Evolutionary conservation across 208 protist species (phyloP).

Genomic region (Leishmania lainsoni): DNA sequence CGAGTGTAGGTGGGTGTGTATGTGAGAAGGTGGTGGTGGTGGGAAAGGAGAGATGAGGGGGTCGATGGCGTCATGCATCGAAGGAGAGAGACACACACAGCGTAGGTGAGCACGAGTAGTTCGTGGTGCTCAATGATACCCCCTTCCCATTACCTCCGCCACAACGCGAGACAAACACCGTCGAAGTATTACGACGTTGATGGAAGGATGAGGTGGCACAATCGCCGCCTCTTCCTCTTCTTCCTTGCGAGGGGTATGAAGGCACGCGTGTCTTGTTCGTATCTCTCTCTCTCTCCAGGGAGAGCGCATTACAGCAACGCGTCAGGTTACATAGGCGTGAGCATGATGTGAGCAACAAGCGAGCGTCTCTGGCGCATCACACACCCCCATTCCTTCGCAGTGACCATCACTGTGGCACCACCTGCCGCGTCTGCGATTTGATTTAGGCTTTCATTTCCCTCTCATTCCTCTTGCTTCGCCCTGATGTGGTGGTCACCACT

Average conservation of each 20-base stretch:
- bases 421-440: neutral
- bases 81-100: neutral
- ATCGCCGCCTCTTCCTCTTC: neutral
- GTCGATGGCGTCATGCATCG: neutral
- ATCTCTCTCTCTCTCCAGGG: neutral
- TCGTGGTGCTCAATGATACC: neutral
- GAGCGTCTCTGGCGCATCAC: neutral
- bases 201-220: neutral
- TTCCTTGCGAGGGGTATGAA: neutral
- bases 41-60: neutral
- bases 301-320: neutral
- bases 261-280: too few species aligned
- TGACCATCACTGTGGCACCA: neutral
- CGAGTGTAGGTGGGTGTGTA: neutral
- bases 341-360: neutral
- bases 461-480: neutral
- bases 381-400: neutral
- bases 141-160: neutral
- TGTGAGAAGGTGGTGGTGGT: neutral
- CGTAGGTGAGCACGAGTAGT: neutral
- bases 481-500: neutral
- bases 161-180: neutral
- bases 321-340: neutral
- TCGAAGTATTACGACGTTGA: neutral
- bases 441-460: neutral